Evolutionary conservation across 2,329 filamentous ascomycete genomes (phyloP).

Genomic region (Didymella arachidicola): DNA sequence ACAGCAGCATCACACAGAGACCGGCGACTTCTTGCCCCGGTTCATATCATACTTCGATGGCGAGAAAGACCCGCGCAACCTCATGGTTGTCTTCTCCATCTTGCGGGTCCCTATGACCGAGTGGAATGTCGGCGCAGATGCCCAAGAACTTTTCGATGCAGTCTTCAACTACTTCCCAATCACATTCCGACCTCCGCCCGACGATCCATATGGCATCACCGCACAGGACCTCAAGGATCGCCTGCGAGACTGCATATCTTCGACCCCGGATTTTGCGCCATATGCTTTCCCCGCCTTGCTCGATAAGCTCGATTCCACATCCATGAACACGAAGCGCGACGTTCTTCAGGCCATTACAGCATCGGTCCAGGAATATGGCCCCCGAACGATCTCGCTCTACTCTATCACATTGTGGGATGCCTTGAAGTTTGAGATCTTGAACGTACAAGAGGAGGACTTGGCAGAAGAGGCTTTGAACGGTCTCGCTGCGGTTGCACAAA

Average conservation of each 20-base stretch:
- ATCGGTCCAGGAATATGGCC: constrained; percentile 66
- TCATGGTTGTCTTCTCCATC: constrained; percentile 75
- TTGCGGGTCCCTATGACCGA: constrained; percentile 72
- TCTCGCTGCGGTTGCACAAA: constrained; percentile 63
- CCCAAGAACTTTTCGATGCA: constrained; percentile 67
- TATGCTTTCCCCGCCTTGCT: constrained; percentile 71
- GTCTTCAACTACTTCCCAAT: constrained; percentile 78
- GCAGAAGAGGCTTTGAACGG: constrained; percentile 66
- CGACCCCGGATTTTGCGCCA: constrained; percentile 69
- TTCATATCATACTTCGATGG: constrained; percentile 71
- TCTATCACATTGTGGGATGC: constrained; percentile 73
- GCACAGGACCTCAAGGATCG: constrained; percentile 72
- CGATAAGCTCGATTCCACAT: constrained; percentile 74
- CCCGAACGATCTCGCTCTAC: constrained; percentile 66
- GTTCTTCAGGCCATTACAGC: constrained; percentile 69
- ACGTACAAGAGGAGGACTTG: constrained; percentile 71
- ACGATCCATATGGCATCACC: constrained; percentile 74
- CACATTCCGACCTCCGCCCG: constrained; percentile 72
- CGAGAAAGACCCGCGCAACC: constrained; percentile 73
- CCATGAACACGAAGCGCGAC: constrained; percentile 73
- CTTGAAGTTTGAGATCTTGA: constrained; percentile 73
- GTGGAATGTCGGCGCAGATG: constrained; percentile 68
- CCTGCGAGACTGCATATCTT: constrained; percentile 69
- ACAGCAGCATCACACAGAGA: constrained; percentile 60
- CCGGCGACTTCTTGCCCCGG: constrained; percentile 64